Evolutionary conservation across 805 yeast species (phyloP).

Genomic region (Wickerhamiella qilinensis): DNA sequence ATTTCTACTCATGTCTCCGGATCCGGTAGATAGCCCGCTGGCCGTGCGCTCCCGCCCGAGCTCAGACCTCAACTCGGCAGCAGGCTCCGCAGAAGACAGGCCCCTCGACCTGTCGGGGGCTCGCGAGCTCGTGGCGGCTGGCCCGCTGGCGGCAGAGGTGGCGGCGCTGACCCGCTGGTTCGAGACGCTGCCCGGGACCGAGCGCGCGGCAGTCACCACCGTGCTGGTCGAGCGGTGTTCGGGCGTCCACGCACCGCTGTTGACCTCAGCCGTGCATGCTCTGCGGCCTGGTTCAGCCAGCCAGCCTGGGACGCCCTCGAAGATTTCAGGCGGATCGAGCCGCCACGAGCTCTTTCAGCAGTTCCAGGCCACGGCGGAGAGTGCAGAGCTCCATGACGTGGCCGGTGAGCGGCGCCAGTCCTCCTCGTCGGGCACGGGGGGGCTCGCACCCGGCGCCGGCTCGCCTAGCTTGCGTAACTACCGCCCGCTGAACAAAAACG

Average conservation of each 20-base stretch:
- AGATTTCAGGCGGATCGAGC: background rate
- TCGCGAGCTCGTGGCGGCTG: slow-evolving; percentile 20
- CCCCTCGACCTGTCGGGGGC: slow-evolving; percentile 18
- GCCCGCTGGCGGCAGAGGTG: slow-evolving; percentile 20
- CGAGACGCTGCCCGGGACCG: slow-evolving; percentile 22
- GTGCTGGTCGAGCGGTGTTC: slow-evolving; percentile 21
- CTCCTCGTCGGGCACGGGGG: background rate
- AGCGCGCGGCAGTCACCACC: slow-evolving; percentile 24
- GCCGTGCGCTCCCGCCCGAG: slow-evolving; percentile 11
- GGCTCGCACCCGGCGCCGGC: slow-evolving; percentile 1
- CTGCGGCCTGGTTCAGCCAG: background rate
- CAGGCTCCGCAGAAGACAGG: slow-evolving; percentile 17
- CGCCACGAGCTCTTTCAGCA: background rate
- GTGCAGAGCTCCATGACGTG: background rate
- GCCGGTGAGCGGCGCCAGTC: background rate
- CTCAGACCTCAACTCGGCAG: slow-evolving; percentile 4
- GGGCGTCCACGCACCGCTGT: slow-evolving; percentile 3
- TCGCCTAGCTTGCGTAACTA: background rate
- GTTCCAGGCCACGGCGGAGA: background rate
- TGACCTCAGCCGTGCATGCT: background rate
- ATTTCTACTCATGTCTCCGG: slow-evolving; percentile 11
- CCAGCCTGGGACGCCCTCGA: background rate
- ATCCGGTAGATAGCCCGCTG: slow-evolving; percentile 17
- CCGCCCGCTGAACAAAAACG: background rate
- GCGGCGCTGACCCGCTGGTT: slow-evolving; percentile 26